Evolutionary conservation across 805 yeast species (phyloP).

Genomic region (Nakazawaea sp.): DNA sequence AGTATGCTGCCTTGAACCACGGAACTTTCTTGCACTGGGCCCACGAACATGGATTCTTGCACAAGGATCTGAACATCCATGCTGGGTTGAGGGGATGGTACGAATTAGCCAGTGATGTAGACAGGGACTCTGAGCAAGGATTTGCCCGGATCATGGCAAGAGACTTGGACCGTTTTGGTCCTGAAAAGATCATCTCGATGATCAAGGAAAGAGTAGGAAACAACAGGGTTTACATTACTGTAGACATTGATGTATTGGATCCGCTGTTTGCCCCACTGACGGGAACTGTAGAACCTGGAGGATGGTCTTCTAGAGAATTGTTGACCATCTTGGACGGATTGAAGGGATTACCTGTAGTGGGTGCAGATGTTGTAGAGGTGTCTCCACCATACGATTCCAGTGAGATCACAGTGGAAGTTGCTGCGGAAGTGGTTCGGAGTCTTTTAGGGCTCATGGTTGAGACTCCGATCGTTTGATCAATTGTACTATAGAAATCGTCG

Average conservation of each 20-base stretch:
- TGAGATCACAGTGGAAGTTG: slow-evolving; percentile 57
- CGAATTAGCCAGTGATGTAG: slow-evolving; percentile 24
- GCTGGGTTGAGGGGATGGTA: slow-evolving; percentile 63
- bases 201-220: slow-evolving; percentile 29
- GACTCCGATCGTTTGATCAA: no score
- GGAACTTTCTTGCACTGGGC: slow-evolving; percentile 71
- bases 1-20: slow-evolving; percentile 55
- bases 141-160: slow-evolving; percentile 37
- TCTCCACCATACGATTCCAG: slow-evolving; percentile 59
- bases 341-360: slow-evolving; percentile 54
- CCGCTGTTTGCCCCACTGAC: slow-evolving; percentile 77
- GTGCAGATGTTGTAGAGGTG: slow-evolving; percentile 75
- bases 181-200: slow-evolving; percentile 26
- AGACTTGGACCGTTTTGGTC: slow-evolving; percentile 37
- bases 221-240: slow-evolving; percentile 36
- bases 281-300: slow-evolving; percentile 79
- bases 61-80: slow-evolving; percentile 43
- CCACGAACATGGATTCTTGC: slow-evolving; percentile 54
- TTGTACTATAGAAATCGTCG: no score
- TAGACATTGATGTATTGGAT: slow-evolving; percentile 61
- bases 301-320: slow-evolving; percentile 62
- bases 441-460: slow-evolving; percentile 40
- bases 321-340: slow-evolving; percentile 52
- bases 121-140: slow-evolving; percentile 46
- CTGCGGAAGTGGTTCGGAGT: slow-evolving; percentile 54